A percentile compares a stretch with the other conserved stretches of the same genome.
Conservation (phyloP, 2,329 filamentous ascomycete species). For the Diaporthe destruens region DNA sequence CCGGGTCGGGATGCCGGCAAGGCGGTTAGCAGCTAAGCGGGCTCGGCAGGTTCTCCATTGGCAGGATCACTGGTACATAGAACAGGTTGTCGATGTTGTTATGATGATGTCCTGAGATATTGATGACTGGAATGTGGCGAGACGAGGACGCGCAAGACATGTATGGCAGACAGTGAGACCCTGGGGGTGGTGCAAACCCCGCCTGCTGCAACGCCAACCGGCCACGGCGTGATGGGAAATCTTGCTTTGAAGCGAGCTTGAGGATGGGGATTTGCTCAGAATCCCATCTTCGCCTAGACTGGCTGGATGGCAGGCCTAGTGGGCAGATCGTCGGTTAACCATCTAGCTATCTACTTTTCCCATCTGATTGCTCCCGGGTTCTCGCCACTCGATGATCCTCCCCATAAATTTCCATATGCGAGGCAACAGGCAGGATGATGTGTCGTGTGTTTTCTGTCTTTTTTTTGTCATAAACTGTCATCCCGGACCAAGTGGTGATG, state of each 20-base stretch:
- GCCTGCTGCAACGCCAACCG: conserved; percentile 16
- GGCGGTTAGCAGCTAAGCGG: not conserved
- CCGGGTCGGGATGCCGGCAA: not conserved
- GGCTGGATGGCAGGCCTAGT: not conserved
- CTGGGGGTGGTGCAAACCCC: not conserved
- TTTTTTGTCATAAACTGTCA: not conserved
- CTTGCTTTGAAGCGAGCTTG: conserved; percentile 10
- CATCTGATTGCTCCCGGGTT: not conserved
- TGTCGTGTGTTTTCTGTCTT: not conserved
- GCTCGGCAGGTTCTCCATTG: conserved; percentile 7
- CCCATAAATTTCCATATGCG: not conserved
- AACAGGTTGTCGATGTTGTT: not conserved
- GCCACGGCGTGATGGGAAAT: conserved; percentile 14
- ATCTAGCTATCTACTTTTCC: not conserved
- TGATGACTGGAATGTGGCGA: conserved; percentile 26
- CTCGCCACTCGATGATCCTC: not conserved
- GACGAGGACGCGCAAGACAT: conserved; percentile 17
- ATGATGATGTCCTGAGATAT: conserved; percentile 10
- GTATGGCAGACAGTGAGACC: conserved; percentile 1
- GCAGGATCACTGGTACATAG: not conserved
- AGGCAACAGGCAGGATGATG: not conserved
- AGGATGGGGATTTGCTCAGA: conserved; percentile 35
- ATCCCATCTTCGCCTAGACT: conserved; percentile 30
- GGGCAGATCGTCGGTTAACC: not conserved
- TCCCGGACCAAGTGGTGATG: not conserved